Base-by-base conservation (phyloP, 2,329 filamentous ascomycete species). In the Neonectria hederae region DNA sequence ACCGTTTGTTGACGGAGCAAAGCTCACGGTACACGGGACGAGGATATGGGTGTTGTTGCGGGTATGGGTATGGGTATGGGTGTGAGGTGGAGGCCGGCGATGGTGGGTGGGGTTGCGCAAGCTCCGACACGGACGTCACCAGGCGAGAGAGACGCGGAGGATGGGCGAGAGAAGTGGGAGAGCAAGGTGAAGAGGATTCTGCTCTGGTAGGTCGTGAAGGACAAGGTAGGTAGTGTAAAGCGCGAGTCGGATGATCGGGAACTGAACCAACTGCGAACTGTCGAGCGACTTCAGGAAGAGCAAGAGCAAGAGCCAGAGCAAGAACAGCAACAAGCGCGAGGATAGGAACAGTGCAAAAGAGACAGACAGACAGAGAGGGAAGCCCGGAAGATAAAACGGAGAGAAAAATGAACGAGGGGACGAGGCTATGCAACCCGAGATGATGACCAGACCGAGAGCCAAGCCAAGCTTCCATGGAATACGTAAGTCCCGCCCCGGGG, bases 71-170 rank as follows among this genome's bases (percentile, higher is more conserved):
- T 48, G 42, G 46, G 53, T 52, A 56, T 57, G 56, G 45, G 45
- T 22, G 32, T 11, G 45, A 58, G 52, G 51, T 55, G 54, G 43
- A 48, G 60, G 54, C 28, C 38, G 38, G n/a, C 38, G 38, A 21
- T 42, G 38, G 49, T 55, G 42, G 35, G 61, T 54, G 61, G 61
- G 61, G 61, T 63, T 63, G 30, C 28, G 42, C 14, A 24, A 54
- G 54, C 49, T 55, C 49, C 51, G 51, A 54, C 24, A 28, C 49
- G 43, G 52, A 51, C 60, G 60, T 58, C 60, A 63, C 48, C 54
- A 54, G 19, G 35, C 28, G 13, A 26, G 8, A 10, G 35, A 55
- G n/a, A 19, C 35, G 35, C 14, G 35, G 35, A 38, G 35, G 35
- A 38, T 30, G 17, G 13, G 24, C n/a, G 22, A 49, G 24, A 10